Evolutionary conservation across 129 eudicot species (phyloP).

Genomic region (Flaveria sonorensis): DNA sequence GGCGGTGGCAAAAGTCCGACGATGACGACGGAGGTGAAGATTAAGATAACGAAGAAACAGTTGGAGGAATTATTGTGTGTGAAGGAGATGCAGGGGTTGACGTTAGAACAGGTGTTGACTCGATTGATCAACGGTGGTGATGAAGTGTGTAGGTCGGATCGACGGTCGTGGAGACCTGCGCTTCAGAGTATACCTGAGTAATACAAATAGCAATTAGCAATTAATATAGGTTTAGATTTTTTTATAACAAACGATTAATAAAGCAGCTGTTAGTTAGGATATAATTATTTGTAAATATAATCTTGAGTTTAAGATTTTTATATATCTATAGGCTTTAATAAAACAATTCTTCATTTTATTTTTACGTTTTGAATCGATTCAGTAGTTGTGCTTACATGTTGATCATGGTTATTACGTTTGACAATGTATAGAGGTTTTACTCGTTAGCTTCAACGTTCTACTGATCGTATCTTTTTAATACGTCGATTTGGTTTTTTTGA

Average conservation of each 20-base stretch:
- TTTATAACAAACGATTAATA: no score
- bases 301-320: background rate
- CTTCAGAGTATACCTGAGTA: constrained; percentile 58
- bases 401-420: no score
- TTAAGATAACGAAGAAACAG: constrained; percentile 53
- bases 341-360: no score
- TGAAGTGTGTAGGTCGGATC: constrained; percentile 27
- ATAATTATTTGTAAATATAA: constrained; percentile 3
- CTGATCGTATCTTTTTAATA: no score
- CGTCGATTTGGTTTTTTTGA: no score
- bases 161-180: constrained; percentile 57
- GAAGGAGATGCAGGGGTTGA: constrained; percentile 41
- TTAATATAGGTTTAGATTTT: background rate
- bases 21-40: constrained; percentile 44
- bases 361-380: no score
- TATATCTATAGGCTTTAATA: background rate
- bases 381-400: no score
- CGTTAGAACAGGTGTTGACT: constrained; percentile 43
- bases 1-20: constrained; percentile 1
- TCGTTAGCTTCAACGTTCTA: no score
- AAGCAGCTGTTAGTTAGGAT: constrained; percentile 3
- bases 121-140: constrained; percentile 44
- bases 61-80: constrained; percentile 41
- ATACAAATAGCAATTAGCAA: no score
- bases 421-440: no score